Evolutionary conservation across 371 early-diverging fungal species (phyloP), one percentile per base, ranked within the genome.

Genomic region (Circinella minor): DNA sequence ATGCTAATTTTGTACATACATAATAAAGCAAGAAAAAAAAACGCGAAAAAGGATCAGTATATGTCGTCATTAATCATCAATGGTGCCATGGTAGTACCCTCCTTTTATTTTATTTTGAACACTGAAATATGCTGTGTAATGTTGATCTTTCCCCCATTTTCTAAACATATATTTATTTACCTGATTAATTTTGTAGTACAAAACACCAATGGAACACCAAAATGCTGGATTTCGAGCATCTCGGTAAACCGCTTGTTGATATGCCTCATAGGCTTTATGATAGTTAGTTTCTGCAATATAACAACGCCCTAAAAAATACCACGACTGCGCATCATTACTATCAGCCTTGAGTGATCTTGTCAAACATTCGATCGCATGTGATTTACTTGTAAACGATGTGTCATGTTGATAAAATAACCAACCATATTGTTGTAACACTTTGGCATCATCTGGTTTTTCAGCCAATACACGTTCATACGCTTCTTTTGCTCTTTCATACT

Each of bases 191-290:
- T 97, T 95, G 83, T 92, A 98, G 74, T 99, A 99, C 0, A 99
- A 84, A 0, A 98, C 96, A 66, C 99, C 99, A 72, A 99, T 99
- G 10, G 97, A 96, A 78, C 98, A 98, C 99, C 99, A 99, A 76
- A 97, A 98, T 4, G 93, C 93, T 2, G 99, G 97, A 73, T 99
- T 98, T 55, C 91, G 89, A 10, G 93, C 92, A 74, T 99, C 98
- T 34, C 95, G 93, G 73, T 95, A 85, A 5, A 99, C 99, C 7
- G 99, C 98, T 75, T 98, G 95, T 83, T 99, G 99, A 75, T 98
- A 99, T 0, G 96, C 94, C 67, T 98, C 97, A 77, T 98, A 98
- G 0, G 99, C 98, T 70, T 96, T 94, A 75, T 91, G 94, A 83
- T 92, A 96, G 69, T 97, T 95, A 75, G 93, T 92, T 79, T 95